These are phyloP conservation scores for Leucosporidium yakuticum DNA, from an alignment of 768 basidiomycete genomes.

Conservation along the genomic window DNA sequence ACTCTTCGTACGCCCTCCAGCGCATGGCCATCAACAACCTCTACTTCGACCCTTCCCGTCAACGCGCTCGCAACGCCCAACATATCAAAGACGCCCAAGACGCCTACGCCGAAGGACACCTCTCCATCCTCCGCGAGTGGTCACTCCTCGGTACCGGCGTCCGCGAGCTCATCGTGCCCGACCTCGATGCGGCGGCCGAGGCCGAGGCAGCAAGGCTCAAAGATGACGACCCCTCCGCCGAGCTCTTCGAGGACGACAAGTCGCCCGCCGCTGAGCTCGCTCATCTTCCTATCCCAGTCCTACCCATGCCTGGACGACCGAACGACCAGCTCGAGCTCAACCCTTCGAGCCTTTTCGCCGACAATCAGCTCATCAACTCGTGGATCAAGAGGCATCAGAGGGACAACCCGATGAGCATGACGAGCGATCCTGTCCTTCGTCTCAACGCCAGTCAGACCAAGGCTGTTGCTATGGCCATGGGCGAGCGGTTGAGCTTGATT, in stretches of 20 bases:
- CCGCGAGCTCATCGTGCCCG: conserved; percentile 62
- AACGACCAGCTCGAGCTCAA: background rate
- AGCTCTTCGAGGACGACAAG: conserved; percentile 64
- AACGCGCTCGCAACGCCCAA: conserved; percentile 31
- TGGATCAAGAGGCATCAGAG: conserved; percentile 69
- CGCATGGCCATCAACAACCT: conserved; percentile 58
- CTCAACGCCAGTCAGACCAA: conserved; percentile 71
- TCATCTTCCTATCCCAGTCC: conserved; percentile 40
- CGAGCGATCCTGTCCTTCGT: conserved; percentile 69
- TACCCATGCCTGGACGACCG: conserved; percentile 30
- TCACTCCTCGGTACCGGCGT: conserved; percentile 66
- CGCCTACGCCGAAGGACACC: conserved; percentile 7
- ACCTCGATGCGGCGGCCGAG: conserved; percentile 46
- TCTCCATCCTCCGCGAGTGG: conserved; percentile 47
- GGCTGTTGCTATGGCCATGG: conserved; percentile 82
- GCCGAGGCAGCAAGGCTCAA: background rate
- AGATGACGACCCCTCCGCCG: conserved; percentile 38
- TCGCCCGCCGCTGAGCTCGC: conserved; percentile 40
- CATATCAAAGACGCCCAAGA: conserved; percentile 27
- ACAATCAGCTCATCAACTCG: conserved; percentile 69
- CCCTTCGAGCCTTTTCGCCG: conserved; percentile 52
- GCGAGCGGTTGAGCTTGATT: conserved; percentile 67
- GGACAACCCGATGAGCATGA: conserved; percentile 57
- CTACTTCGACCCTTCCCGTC: conserved; percentile 51
- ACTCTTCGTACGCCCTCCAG: conserved; percentile 65